Conservation (phyloP, 169 alveolate genomes). For the Plasmodium malariae region DNA sequence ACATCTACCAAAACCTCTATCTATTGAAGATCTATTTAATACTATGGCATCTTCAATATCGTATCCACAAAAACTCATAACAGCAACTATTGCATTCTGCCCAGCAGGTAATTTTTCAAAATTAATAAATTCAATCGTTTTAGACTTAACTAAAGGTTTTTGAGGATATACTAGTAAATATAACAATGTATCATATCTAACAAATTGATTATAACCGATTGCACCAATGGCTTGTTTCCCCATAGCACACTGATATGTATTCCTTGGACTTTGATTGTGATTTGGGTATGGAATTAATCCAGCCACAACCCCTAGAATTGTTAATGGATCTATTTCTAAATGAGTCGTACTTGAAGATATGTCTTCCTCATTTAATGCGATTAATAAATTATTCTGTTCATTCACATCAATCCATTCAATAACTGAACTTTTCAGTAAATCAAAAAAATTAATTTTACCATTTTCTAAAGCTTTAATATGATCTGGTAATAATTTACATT, state of each 20-base stretch:
- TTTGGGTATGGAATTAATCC: slow-evolving; percentile 99
- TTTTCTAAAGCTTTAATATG: slow-evolving; percentile 79
- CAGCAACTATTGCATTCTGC: slow-evolving; percentile 99
- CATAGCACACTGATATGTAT: slow-evolving; percentile 99
- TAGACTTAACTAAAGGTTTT: slow-evolving; percentile 97
- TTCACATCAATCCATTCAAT: slow-evolving; percentile 99
- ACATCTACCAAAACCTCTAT: slow-evolving; percentile 99
- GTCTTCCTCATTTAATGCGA: slow-evolving; percentile 94
- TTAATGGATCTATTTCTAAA: slow-evolving; percentile 98
- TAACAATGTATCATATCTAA: slow-evolving; percentile 93
- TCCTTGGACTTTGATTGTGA: slow-evolving; percentile 99
- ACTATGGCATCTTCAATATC: slow-evolving; percentile 99
- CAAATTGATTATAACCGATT: slow-evolving; percentile 96
- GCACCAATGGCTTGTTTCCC: slow-evolving; percentile 99
- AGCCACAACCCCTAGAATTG: slow-evolving; percentile 98
- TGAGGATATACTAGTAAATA: slow-evolving; percentile 97
- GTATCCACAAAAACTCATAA: slow-evolving; percentile 99
- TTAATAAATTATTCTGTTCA: slow-evolving; percentile 98
- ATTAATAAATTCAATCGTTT: slow-evolving; percentile 96
- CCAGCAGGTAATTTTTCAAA: slow-evolving; percentile 99
- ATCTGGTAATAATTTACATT: slow-evolving; percentile 84
- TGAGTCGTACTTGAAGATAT: slow-evolving; percentile 96
- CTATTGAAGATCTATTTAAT: slow-evolving; percentile 97
- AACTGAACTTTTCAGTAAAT: slow-evolving; percentile 89
- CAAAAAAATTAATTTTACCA: slow-evolving; percentile 87